A percentile compares a stretch with the other conserved stretches of the same genome.
Conservation (phyloP, 2,329 filamentous ascomycete genomes). For the Dactylonectria macrodidyma region DNA sequence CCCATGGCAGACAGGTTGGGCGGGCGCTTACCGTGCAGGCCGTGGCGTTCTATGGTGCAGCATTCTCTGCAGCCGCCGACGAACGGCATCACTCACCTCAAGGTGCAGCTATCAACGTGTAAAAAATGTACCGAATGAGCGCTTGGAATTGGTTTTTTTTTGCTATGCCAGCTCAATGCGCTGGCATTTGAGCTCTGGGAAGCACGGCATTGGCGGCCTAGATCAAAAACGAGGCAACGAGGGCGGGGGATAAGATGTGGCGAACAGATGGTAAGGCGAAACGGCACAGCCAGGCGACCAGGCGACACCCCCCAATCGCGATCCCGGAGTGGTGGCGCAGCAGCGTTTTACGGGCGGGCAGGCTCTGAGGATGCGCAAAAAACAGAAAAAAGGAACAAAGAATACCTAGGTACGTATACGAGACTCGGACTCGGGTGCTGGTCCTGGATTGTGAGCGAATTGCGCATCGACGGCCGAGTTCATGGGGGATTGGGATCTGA, state of each 20-base stretch:
- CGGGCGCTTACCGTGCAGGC: neutral
- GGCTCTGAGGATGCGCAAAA: constrained; percentile 2
- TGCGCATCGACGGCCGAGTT: neutral
- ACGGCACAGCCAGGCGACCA: constrained; percentile 8
- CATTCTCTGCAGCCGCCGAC: neutral
- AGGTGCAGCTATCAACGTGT: neutral
- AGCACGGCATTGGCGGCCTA: constrained; percentile 5
- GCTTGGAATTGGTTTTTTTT: neutral
- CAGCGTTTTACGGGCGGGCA: neutral
- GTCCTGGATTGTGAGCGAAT: neutral
- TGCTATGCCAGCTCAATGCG: neutral
- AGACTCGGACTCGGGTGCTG: neutral
- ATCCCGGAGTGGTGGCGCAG: constrained; percentile 17
- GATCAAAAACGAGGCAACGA: neutral
- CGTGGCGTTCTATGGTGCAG: neutral
- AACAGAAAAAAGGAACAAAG: neutral
- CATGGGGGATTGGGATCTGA: neutral
- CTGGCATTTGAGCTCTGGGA: neutral
- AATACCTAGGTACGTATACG: neutral
- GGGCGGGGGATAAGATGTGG: constrained; percentile 4
- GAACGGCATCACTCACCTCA: neutral
- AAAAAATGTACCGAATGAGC: neutral
- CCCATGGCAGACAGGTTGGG: neutral
- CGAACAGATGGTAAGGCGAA: constrained; percentile 19
- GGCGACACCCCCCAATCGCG: neutral